Evolutionary conservation across 805 yeast genomes (phyloP).

Genomic region (Lipomyces chichibuensis): DNA sequence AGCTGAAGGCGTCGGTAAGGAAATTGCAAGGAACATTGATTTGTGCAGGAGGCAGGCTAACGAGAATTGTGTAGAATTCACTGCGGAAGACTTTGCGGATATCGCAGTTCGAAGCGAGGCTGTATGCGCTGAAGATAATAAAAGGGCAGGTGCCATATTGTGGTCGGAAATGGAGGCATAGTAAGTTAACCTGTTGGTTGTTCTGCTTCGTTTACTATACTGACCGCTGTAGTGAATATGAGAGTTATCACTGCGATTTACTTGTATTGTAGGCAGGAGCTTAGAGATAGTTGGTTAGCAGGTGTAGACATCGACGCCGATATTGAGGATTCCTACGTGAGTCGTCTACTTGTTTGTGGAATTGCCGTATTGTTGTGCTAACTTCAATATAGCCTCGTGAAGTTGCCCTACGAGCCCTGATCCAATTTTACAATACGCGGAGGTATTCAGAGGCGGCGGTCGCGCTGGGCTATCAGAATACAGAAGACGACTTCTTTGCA

Average conservation of each 20-base stretch:
- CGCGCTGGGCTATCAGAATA: slow-evolving; percentile 57
- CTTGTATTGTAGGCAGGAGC: slow-evolving; percentile 67
- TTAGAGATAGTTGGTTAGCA: slow-evolving; percentile 85
- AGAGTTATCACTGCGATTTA: slow-evolving; percentile 87
- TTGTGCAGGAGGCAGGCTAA: not conserved
- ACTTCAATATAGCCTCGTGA: slow-evolving; percentile 66
- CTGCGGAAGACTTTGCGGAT: slow-evolving; percentile 61
- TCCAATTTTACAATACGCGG: slow-evolving; percentile 73
- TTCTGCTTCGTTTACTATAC: not conserved
- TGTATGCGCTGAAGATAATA: slow-evolving; percentile 70
- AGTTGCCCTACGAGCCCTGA: slow-evolving; percentile 73
- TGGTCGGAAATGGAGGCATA: slow-evolving; percentile 91
- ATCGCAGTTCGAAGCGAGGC: slow-evolving; percentile 64
- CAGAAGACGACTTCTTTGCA: slow-evolving; percentile 47
- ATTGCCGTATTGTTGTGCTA: not conserved
- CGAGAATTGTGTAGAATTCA: slow-evolving; percentile 35
- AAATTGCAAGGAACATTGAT: not conserved
- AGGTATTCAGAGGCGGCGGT: slow-evolving; percentile 58
- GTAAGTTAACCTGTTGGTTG: slow-evolving; percentile 36
- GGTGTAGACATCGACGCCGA: slow-evolving; percentile 80
- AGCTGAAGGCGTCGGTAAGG: slow-evolving; percentile 16
- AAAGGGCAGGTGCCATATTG: slow-evolving; percentile 85
- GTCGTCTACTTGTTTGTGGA: not conserved
- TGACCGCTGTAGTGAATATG: slow-evolving; percentile 59
- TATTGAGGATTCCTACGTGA: slow-evolving; percentile 50